A percentile compares a stretch with the other conserved stretches of the same genome.
Evolutionary conservation across 1,284 basidiomycete species (phyloP).

Genomic region (Rhodotorula sp.): DNA sequence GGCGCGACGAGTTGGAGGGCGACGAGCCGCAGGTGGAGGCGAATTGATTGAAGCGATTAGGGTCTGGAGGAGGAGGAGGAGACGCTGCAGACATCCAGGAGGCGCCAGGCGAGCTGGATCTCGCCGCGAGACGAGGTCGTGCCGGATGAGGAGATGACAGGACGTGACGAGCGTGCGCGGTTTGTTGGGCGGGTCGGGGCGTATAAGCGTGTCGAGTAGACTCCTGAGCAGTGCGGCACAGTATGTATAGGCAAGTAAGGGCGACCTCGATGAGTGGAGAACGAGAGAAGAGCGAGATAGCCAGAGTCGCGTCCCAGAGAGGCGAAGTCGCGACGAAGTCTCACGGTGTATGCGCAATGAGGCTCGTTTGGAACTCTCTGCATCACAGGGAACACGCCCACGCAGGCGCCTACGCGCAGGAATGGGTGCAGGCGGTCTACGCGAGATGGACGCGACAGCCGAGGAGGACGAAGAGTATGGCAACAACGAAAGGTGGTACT

Average conservation of each 20-base stretch:
- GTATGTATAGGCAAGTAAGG: background rate
- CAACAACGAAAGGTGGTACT: background rate
- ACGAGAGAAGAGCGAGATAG: background rate
- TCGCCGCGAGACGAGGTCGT: too few relatives aligned
- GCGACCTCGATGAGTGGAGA: background rate
- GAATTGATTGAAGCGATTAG: slow-evolving; percentile 7
- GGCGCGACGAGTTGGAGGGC: background rate
- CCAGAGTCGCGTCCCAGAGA: too few relatives aligned
- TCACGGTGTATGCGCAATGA: too few relatives aligned
- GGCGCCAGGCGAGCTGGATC: too few relatives aligned
- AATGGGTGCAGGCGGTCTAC: too few relatives aligned
- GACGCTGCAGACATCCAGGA: slow-evolving; percentile 10
- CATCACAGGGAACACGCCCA: background rate
- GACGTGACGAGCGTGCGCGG: background rate
- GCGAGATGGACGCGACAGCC: background rate
- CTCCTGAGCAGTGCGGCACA: background rate
- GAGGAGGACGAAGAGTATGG: background rate
- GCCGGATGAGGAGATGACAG: background rate
- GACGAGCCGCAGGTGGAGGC: background rate
- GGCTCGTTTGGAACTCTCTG: background rate
- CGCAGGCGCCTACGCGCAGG: too few relatives aligned
- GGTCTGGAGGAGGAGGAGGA: slow-evolving; percentile 30
- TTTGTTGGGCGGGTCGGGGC: background rate
- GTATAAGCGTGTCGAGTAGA: background rate
- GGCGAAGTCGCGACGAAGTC: too few relatives aligned